Evolutionary conservation across 306 rosid genomes (phyloP).

Genomic region (Psophocarpus tetragonolobus): DNA sequence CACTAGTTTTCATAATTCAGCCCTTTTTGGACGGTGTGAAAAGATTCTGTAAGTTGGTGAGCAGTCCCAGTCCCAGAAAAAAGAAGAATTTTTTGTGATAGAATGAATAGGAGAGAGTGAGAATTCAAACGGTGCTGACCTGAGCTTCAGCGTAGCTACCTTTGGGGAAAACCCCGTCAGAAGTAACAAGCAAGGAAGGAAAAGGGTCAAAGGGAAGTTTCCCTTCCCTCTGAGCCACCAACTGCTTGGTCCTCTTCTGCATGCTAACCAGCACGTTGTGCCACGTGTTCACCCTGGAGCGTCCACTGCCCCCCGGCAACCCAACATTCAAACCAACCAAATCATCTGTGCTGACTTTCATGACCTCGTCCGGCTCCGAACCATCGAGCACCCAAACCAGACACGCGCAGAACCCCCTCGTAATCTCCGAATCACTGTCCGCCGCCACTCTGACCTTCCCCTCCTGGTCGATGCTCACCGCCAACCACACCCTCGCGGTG

Average conservation of each 20-base stretch:
- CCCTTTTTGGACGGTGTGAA: neutral
- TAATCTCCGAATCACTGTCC: slow-evolving; percentile 91
- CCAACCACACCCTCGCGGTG: slow-evolving; percentile 90
- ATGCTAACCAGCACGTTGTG: slow-evolving; percentile 80
- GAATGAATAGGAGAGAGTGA: neutral
- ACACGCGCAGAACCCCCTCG: slow-evolving; percentile 77
- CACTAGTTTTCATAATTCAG: neutral
- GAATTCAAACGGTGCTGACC: slow-evolving; percentile 49
- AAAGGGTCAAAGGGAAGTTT: slow-evolving; percentile 61
- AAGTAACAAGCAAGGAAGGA: slow-evolving; percentile 70
- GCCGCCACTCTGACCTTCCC: slow-evolving; percentile 74
- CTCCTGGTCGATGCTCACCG: slow-evolving; percentile 50
- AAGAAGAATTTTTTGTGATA: neutral
- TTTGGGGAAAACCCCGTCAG: slow-evolving; percentile 71
- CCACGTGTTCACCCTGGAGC: slow-evolving; percentile 91
- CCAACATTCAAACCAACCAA: slow-evolving; percentile 71
- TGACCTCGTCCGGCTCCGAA: slow-evolving; percentile 65
- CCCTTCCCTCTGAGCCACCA: slow-evolving; percentile 73
- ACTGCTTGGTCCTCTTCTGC: slow-evolving; percentile 79
- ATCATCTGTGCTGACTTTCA: slow-evolving; percentile 64
- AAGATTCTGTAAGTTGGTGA: neutral
- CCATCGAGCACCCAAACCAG: slow-evolving; percentile 77
- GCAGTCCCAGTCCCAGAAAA: neutral
- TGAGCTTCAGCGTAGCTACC: slow-evolving; percentile 96
- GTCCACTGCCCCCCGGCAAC: slow-evolving; percentile 49